Conservation (phyloP, 192 early-diverging fungal species). For the Glomus cerebriforme region DNA sequence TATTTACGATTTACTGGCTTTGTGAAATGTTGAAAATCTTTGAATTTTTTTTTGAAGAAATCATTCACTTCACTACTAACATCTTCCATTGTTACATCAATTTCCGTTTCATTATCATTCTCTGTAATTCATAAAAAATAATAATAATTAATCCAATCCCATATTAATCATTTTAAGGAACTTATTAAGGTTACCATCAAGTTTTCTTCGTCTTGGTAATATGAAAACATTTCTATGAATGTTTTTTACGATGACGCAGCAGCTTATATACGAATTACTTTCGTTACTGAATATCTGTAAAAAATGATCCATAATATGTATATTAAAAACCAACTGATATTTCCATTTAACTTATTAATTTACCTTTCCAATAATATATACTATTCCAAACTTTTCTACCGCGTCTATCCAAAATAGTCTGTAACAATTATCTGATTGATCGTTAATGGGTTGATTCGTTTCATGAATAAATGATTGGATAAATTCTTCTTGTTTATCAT, state of each 20-base stretch:
- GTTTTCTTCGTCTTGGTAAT: constrained; percentile 68
- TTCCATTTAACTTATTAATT: constrained; percentile 20
- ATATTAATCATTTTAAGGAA: background rate
- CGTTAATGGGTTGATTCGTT: constrained; percentile 16
- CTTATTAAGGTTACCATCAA: constrained; percentile 48
- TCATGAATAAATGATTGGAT: constrained; percentile 34
- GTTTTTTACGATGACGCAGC: constrained; percentile 77
- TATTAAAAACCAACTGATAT: constrained; percentile 10
- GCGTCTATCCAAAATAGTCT: constrained; percentile 93
- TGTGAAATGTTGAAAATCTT: constrained; percentile 59
- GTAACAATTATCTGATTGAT: constrained; percentile 57
- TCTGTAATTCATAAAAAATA: constrained; percentile 26
- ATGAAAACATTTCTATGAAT: constrained; percentile 88
- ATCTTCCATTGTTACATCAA: constrained; percentile 59
- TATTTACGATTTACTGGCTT: constrained; percentile 80
- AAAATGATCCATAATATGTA: background rate
- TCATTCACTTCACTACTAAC: constrained; percentile 78
- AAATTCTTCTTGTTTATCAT: constrained; percentile 27
- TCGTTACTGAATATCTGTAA: constrained; percentile 55
- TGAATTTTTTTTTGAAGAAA: constrained; percentile 50
- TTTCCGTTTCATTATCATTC: constrained; percentile 55
- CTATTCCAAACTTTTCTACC: constrained; percentile 72
- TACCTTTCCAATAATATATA: constrained; percentile 95
- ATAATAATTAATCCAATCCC: background rate
- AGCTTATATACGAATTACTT: constrained; percentile 68